phyloP scores from a whole-genome alignment of 108 stramenopile species.

The Fistulifera pelliculosa region DNA sequence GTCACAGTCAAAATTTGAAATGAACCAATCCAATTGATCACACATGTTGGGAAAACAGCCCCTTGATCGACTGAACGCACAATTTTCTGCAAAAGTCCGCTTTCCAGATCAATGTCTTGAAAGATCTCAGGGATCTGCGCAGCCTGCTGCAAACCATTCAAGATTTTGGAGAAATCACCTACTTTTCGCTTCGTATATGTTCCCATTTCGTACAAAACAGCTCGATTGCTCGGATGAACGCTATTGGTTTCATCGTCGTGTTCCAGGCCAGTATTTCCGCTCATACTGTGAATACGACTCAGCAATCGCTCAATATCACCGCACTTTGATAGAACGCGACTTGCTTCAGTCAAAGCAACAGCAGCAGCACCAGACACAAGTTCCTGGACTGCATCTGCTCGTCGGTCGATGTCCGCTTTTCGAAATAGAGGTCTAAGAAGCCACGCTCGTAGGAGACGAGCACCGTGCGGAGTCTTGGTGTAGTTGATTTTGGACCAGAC shows the following conservation, averaged over 20 bases:
- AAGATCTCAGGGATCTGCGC: conserved; percentile 73
- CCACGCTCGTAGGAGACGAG: conserved; percentile 92
- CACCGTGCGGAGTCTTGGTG: conserved; percentile 89
- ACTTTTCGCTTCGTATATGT: conserved; percentile 94
- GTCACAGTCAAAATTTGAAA: conserved; percentile 87
- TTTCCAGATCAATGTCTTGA: conserved; percentile 51
- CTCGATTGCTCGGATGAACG: conserved; percentile 89
- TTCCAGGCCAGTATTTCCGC: conserved; percentile 1
- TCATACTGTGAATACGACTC: conserved; percentile 88
- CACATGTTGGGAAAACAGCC: conserved; percentile 85
- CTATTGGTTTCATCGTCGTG: conserved; percentile 11
- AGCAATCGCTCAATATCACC: conserved; percentile 95
- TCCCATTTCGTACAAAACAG: conserved; percentile 88
- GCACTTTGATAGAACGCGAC: conserved; percentile 45
- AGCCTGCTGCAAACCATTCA: conserved; percentile 61
- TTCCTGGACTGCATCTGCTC: conserved; percentile 92
- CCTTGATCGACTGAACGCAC: conserved; percentile 61
- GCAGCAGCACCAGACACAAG: conserved; percentile 53
- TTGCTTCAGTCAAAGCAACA: conserved; percentile 63
- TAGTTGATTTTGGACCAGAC: conserved; percentile 88
- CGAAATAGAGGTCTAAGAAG: conserved; percentile 87
- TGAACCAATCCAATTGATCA: conserved; percentile 80
- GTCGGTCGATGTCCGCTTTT: conserved; percentile 78
- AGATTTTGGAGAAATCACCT: conserved; percentile 69
- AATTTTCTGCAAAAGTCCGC: conserved; percentile 62